A percentile compares a stretch with the other conserved stretches of the same genome.
Conservation (phyloP, 768 basidiomycete species). For the Fomitopsis pulvina region DNA sequence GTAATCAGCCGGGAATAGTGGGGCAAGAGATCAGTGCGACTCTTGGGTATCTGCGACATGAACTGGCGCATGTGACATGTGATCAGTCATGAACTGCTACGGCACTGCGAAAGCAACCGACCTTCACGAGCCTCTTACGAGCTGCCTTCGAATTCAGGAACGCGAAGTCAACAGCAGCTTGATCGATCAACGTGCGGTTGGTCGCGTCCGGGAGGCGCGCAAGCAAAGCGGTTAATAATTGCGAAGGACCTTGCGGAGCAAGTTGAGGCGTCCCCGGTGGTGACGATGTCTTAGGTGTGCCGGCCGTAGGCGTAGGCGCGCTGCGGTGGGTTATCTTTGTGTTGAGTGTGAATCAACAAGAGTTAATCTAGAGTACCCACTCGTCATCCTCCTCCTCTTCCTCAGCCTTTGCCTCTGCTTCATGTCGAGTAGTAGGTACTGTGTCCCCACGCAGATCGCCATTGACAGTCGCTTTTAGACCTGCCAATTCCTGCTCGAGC, state of each 20-base stretch:
- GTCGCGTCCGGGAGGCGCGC: slow-evolving; percentile 92
- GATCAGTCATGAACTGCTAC: background rate
- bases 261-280: slow-evolving; percentile 57
- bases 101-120: slow-evolving; percentile 23
- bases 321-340: slow-evolving; percentile 14
- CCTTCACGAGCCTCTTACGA: slow-evolving; percentile 85
- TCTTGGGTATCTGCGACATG: slow-evolving; percentile 78
- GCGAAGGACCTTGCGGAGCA: slow-evolving; percentile 86
- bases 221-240: slow-evolving; percentile 85
- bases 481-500: slow-evolving; percentile 73
- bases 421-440: slow-evolving; percentile 15
- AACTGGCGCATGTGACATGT: slow-evolving; percentile 42
- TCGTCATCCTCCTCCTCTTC: slow-evolving; percentile 35
- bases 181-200: slow-evolving; percentile 83
- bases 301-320: slow-evolving; percentile 56
- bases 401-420: slow-evolving; percentile 26
- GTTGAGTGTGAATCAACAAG: background rate
- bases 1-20: slow-evolving; percentile 90
- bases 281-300: slow-evolving; percentile 55
- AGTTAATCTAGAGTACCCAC: slow-evolving; percentile 22
- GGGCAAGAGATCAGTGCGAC: slow-evolving; percentile 83
- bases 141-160: slow-evolving; percentile 97
- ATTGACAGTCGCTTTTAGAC: slow-evolving; percentile 38
- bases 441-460: slow-evolving; percentile 8
- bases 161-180: slow-evolving; percentile 92